A percentile compares a stretch with the other conserved stretches of the same genome.
phyloP scores from a whole-genome alignment of 305 asterid genomes.

The Fraxinus nigra region DNA sequence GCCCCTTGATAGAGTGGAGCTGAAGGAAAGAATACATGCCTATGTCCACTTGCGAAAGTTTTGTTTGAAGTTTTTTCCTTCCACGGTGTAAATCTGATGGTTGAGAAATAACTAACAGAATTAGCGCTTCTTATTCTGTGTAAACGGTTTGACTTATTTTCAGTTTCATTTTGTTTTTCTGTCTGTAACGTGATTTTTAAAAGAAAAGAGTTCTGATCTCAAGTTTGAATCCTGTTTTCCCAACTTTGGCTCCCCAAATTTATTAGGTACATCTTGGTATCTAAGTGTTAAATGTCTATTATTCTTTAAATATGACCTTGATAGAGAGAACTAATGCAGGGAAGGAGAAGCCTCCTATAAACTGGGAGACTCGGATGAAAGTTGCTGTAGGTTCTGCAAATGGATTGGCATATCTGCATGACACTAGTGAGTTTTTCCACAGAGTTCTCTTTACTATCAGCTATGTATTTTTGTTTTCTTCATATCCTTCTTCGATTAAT shows the following conservation, averaged over 20 bases:
- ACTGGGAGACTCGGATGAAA: slow-evolving; percentile 75
- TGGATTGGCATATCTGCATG: slow-evolving; percentile 84
- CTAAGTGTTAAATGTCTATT: slow-evolving; percentile 15
- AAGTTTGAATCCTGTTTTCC: neutral
- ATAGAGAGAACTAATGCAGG: slow-evolving; percentile 45
- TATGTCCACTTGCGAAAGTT: neutral
- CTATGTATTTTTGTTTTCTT: slow-evolving; percentile 10
- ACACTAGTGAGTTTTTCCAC: slow-evolving; percentile 66
- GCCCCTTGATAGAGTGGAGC: neutral
- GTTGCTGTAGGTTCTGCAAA: slow-evolving; percentile 79
- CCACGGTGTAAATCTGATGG: neutral
- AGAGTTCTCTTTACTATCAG: slow-evolving; percentile 5
- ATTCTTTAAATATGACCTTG: slow-evolving; percentile 21
- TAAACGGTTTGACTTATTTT: neutral
- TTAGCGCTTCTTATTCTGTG: neutral
- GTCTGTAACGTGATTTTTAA: neutral
- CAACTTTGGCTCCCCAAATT: slow-evolving; percentile 10
- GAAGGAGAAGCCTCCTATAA: slow-evolving; percentile 50
- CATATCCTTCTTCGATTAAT: slow-evolving; percentile 7
- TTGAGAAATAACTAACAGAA: slow-evolving; percentile 1
- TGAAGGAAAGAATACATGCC: neutral
- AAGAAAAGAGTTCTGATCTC: neutral
- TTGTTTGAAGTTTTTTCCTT: neutral
- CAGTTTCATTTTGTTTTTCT: neutral
- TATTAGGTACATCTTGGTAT: slow-evolving; percentile 9